Evolutionary conservation across 2,329 filamentous ascomycete species (phyloP).

Genomic region (Berkeleyomyces basicola): DNA sequence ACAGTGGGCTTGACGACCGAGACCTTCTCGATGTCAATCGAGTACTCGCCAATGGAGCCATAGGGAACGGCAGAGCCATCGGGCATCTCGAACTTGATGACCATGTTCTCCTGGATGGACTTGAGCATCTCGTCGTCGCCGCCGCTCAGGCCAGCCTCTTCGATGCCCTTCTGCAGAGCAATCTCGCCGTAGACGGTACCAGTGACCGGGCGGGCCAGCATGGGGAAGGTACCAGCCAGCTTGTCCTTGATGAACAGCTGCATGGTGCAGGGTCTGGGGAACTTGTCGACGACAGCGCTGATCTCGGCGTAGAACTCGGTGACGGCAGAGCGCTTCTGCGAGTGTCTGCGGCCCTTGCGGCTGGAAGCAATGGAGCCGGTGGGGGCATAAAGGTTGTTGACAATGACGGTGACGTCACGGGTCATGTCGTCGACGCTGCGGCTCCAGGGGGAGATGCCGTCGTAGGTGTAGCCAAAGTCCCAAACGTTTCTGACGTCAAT

Average conservation of each 20-base stretch:
- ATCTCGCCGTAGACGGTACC: slow-evolving; percentile 22
- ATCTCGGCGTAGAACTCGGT: slow-evolving; percentile 22
- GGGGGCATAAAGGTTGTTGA: slow-evolving; percentile 22
- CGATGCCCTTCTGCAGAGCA: slow-evolving; percentile 45
- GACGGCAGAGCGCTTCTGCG: neutral
- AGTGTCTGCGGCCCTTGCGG: neutral
- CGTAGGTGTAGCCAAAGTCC: slow-evolving; percentile 26
- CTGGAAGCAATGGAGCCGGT: neutral
- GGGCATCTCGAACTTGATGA: slow-evolving; percentile 17
- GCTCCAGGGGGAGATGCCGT: slow-evolving; percentile 22
- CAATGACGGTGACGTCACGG: slow-evolving; percentile 19
- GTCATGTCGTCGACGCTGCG: slow-evolving; percentile 20
- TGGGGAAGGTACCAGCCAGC: slow-evolving; percentile 21
- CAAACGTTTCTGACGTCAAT: slow-evolving; percentile 20
- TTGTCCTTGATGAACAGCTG: slow-evolving; percentile 21
- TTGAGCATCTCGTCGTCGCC: slow-evolving; percentile 2
- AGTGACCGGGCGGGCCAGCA: slow-evolving; percentile 22
- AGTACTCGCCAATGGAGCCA: slow-evolving; percentile 8
- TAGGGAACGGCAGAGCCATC: slow-evolving; percentile 11
- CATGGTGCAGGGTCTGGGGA: slow-evolving; percentile 23
- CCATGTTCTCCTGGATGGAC: slow-evolving; percentile 15
- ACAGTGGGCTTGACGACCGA: slow-evolving; percentile 10
- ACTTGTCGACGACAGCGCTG: slow-evolving; percentile 21
- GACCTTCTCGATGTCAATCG: slow-evolving; percentile 11
- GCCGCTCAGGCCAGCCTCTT: slow-evolving; percentile 34